Percentiles rank a stretch among this genome's conserved stretches.
These are phyloP conservation scores for Trichoderma endophyticum DNA, from an alignment of 2,329 filamentous ascomycete genomes.

Conservation along the genomic window DNA sequence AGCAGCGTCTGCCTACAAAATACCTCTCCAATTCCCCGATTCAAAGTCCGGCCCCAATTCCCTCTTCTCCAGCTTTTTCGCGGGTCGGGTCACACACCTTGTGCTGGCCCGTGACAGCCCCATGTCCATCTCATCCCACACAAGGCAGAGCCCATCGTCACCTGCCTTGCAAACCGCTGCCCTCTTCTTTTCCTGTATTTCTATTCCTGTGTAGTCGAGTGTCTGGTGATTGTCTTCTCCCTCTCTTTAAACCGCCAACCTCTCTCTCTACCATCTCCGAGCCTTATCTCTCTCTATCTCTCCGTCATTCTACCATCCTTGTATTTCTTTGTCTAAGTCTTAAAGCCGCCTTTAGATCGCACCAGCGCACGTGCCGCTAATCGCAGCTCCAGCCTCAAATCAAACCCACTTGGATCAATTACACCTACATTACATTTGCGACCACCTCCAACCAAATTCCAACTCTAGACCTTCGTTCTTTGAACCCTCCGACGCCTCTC, in stretches of 20 bases:
- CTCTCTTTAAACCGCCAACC: neutral
- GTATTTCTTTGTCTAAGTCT: neutral
- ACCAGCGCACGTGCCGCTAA: slow-evolving; percentile 4
- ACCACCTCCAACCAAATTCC: neutral
- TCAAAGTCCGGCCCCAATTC: neutral
- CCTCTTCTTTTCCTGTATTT: neutral
- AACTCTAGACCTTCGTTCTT: neutral
- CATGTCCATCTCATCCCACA: neutral
- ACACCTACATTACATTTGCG: neutral
- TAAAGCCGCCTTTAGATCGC: neutral
- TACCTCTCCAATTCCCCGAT: neutral
- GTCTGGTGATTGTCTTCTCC: neutral
- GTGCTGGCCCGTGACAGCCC: slow-evolving; percentile 14
- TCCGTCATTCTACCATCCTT: neutral
- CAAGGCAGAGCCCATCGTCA: slow-evolving; percentile 3
- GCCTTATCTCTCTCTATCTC: neutral
- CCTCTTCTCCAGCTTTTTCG: neutral
- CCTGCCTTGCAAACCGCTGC: slow-evolving; percentile 2
- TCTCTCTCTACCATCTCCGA: neutral
- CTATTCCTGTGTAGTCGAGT: neutral
- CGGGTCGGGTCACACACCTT: neutral
- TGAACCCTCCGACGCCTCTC: neutral
- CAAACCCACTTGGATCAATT: slow-evolving; percentile 11
- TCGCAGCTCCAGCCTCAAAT: slow-evolving; percentile 6
- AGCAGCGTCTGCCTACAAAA: neutral